Evolutionary conservation across 192 early-diverging fungal genomes (phyloP).

Genomic region (Mortierella claussenii): DNA sequence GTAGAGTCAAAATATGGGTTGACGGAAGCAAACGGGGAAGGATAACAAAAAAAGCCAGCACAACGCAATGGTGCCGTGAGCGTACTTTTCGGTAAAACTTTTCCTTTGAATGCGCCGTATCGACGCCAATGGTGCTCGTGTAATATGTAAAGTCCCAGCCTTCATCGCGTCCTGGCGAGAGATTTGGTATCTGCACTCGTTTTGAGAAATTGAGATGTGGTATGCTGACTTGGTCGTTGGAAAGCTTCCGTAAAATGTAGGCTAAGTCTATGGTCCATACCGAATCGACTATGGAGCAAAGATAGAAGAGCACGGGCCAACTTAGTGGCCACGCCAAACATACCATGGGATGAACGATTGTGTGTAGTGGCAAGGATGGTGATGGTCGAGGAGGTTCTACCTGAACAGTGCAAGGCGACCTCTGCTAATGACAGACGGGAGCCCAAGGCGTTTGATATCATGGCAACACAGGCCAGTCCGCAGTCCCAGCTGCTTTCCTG

Average conservation of each 20-base stretch:
- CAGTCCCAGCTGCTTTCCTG: conserved; percentile 83
- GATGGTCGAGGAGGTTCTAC: too few species aligned
- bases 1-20: background rate
- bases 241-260: conserved; percentile 68
- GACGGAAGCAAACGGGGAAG: too few species aligned
- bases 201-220: conserved; percentile 16
- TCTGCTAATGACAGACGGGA: conserved; percentile 65
- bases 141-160: conserved; percentile 91
- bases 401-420: conserved; percentile 63
- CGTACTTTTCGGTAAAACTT: conserved; percentile 72
- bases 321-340: too few species aligned
- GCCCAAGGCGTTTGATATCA: conserved; percentile 76
- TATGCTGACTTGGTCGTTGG: conserved; percentile 64
- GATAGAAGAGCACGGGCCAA: background rate
- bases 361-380: too few species aligned
- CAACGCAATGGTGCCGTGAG: background rate
- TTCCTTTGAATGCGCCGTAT: conserved; percentile 73
- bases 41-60: background rate
- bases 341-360: too few species aligned
- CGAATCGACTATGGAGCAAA: conserved; percentile 55
- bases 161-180: conserved; percentile 37
- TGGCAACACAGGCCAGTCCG: conserved; percentile 85
- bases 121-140: conserved; percentile 86
- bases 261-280: conserved; percentile 94
- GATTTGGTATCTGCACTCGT: conserved; percentile 18